Conservation (phyloP, 352 stramenopile genomes). For the Globisporangium lucens region DNA sequence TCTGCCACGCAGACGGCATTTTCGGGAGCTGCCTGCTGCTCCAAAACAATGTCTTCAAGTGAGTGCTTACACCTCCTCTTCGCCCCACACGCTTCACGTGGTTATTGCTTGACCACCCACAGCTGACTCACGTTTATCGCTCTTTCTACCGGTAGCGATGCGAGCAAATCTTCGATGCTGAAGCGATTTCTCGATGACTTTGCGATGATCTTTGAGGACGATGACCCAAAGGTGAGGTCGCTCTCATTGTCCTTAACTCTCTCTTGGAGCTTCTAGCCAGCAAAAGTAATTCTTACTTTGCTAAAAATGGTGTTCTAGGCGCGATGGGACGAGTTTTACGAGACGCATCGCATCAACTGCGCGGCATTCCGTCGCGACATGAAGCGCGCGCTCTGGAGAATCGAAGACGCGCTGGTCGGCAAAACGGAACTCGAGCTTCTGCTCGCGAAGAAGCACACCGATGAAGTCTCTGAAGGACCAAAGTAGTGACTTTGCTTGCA, state of each 20-base stretch:
- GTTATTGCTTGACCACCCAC: background rate
- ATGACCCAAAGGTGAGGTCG: constrained; percentile 41
- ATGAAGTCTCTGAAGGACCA: background rate
- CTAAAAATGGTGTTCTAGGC: constrained; percentile 3
- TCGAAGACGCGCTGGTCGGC: constrained; percentile 51
- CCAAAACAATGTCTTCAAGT: constrained; percentile 44
- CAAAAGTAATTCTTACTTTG: background rate
- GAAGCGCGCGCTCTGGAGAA: constrained; percentile 47
- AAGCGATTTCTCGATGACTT: constrained; percentile 49
- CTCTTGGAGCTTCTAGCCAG: background rate
- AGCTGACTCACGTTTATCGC: background rate
- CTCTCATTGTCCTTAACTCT: background rate
- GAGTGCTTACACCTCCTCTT: constrained; percentile 7
- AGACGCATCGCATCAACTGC: constrained; percentile 35
- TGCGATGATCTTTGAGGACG: constrained; percentile 44
- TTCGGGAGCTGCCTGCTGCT: constrained; percentile 50
- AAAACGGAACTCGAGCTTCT: constrained; percentile 59
- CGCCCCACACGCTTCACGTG: background rate
- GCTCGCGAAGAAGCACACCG: constrained; percentile 19
- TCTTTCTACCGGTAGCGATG: constrained; percentile 15
- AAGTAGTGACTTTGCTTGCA: constrained; percentile 1
- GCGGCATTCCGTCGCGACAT: constrained; percentile 65
- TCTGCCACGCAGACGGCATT: constrained; percentile 56
- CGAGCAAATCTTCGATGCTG: constrained; percentile 28
- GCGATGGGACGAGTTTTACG: constrained; percentile 51